A percentile compares a stretch with the other conserved stretches of the same genome.
Evolutionary conservation across 2,329 filamentous ascomycete species (phyloP).

Genomic region (Fusarium vanettenii): DNA sequence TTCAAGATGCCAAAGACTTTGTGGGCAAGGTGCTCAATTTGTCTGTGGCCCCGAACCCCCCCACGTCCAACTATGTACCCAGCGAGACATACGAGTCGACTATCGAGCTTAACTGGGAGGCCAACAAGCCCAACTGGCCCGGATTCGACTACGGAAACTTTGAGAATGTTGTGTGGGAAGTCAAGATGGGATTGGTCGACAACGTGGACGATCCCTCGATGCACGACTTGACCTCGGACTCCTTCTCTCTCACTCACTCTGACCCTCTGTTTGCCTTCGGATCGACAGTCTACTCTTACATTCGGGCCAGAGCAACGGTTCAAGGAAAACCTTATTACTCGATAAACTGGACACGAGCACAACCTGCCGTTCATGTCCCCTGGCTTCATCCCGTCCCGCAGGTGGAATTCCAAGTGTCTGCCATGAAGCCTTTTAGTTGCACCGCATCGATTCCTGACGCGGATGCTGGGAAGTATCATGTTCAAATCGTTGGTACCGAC

Average conservation of each 20-base stretch:
- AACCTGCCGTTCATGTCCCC: background rate
- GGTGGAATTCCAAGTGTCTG: background rate
- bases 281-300: background rate
- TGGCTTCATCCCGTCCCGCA: background rate
- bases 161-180: background rate
- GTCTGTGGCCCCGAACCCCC: background rate
- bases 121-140: background rate
- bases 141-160: background rate
- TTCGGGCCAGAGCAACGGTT: background rate
- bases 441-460: background rate
- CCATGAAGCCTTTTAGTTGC: background rate
- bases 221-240: background rate
- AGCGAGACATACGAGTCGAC: background rate
- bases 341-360: background rate
- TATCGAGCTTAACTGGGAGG: background rate
- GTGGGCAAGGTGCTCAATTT: background rate
- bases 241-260: background rate
- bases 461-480: background rate
- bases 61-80: background rate
- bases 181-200: background rate
- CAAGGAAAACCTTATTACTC: background rate
- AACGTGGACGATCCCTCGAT: background rate
- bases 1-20: background rate
- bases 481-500: background rate
- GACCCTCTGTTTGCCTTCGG: background rate